Evolutionary conservation across 1,284 basidiomycete species (phyloP).

Genomic region (Leccinum pallidistipes): DNA sequence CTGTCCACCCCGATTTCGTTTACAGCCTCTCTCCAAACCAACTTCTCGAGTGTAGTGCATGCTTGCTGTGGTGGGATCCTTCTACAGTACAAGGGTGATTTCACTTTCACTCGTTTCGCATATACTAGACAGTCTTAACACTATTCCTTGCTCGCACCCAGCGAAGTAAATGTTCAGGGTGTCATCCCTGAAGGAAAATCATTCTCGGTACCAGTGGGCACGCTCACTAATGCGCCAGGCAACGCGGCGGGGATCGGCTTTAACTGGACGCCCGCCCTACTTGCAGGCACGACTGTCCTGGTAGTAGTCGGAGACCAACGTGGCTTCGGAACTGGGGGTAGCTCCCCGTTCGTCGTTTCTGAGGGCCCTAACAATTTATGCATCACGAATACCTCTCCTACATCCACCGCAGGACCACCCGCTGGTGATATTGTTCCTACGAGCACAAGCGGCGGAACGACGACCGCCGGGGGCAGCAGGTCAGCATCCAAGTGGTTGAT

Average conservation of each 20-base stretch:
- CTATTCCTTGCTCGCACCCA: constrained; percentile 25
- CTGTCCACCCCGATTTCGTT: constrained; percentile 52
- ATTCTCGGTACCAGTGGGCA: constrained; percentile 56
- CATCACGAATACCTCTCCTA: constrained; percentile 59
- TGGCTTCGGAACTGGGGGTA: constrained; percentile 69
- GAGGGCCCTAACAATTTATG: constrained; percentile 52
- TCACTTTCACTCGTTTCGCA: constrained; percentile 40
- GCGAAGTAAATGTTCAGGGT: constrained; percentile 60
- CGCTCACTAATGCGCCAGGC: constrained; percentile 40
- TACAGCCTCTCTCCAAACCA: constrained; percentile 63
- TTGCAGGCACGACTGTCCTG: constrained; percentile 63
- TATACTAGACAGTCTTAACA: background rate
- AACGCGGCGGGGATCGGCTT: constrained; percentile 63
- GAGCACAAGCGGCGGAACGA: constrained; percentile 2
- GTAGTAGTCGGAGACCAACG: constrained; percentile 65
- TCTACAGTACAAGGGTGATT: constrained; percentile 55
- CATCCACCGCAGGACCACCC: constrained; percentile 70
- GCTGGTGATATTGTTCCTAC: constrained; percentile 55
- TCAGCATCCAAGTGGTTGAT: constrained; percentile 18
- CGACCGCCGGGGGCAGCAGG: constrained; percentile 37
- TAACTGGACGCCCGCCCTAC: constrained; percentile 62
- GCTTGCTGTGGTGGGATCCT: constrained; percentile 63
- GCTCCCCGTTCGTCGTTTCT: constrained; percentile 53
- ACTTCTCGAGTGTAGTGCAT: constrained; percentile 58
- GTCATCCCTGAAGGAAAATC: constrained; percentile 78